Conservation (phyloP, 2,329 filamentous ascomycete genomes). For the Cyphellophora europaea region DNA sequence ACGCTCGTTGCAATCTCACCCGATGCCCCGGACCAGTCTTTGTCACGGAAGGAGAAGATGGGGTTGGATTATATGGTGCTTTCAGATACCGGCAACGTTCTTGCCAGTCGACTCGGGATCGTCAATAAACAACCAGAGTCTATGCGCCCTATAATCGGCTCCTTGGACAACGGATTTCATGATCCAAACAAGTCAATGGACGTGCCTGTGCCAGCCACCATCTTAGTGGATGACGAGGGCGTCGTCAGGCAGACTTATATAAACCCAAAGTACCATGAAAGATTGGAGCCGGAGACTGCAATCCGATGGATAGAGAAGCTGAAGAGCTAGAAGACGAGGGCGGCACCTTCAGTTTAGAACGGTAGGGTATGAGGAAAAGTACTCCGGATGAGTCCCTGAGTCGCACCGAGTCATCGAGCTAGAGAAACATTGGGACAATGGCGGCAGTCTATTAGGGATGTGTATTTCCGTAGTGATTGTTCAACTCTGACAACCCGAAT, state of each 20-base stretch:
- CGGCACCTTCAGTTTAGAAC: too few species aligned
- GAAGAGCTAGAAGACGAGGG: too few species aligned
- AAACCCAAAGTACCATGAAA: conserved; percentile 25
- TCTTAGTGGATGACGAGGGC: conserved; percentile 28
- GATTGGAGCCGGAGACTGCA: background rate
- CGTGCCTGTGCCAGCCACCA: conserved; percentile 30
- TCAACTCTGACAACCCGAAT: too few species aligned
- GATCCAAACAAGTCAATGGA: conserved; percentile 18
- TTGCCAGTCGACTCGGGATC: conserved; percentile 29
- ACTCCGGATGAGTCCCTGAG: too few species aligned
- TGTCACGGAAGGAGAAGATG: conserved; percentile 31
- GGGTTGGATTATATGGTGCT: conserved; percentile 32
- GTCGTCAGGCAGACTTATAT: conserved; percentile 27
- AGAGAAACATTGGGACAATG: too few species aligned
- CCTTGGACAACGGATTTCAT: conserved; percentile 5
- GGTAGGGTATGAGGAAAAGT: too few species aligned
- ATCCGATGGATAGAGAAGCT: background rate
- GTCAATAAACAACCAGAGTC: conserved; percentile 24
- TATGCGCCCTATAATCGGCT: conserved; percentile 20
- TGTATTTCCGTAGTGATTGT: too few species aligned
- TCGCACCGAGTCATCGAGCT: too few species aligned
- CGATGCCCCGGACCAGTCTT: conserved; percentile 29
- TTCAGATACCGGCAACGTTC: conserved; percentile 28
- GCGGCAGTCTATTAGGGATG: too few species aligned
- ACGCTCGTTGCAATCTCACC: conserved; percentile 35